Evolutionary conservation across 2,329 filamentous ascomycete genomes (phyloP).

Genomic region (Cercospora berteroae): DNA sequence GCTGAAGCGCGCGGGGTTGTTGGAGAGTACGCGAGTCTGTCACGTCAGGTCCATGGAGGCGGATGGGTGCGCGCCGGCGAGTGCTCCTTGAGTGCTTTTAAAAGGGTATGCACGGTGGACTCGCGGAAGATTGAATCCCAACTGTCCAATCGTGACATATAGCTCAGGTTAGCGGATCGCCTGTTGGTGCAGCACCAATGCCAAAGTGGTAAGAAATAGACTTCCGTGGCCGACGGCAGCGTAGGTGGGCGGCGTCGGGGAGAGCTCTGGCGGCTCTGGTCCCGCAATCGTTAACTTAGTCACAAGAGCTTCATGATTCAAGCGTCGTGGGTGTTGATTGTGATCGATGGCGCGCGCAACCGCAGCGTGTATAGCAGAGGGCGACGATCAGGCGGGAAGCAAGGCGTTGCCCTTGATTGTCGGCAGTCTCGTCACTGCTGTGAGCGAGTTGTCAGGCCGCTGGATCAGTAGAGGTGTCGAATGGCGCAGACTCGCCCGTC

Average conservation of each 20-base stretch:
- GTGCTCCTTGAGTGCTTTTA: background rate
- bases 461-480: background rate
- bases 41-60: constrained; percentile 13
- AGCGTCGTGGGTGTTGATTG: background rate
- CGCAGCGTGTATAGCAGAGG: background rate
- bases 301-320: background rate
- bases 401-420: background rate
- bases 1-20: background rate
- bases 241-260: background rate
- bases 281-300: background rate
- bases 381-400: background rate
- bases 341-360: background rate
- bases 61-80: background rate
- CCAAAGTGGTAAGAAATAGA: constrained; percentile 6
- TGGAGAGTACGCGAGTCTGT: background rate
- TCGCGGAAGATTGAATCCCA: constrained; percentile 1
- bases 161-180: constrained; percentile 3
- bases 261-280: background rate
- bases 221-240: background rate
- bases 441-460: background rate
- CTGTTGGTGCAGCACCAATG: background rate
- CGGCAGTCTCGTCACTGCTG: background rate
- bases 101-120: constrained; percentile 2
- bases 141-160: constrained; percentile 1
- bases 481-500: background rate